A percentile compares a stretch with the other conserved stretches of the same genome.
Conservation (phyloP, 1,139 yeast genomes). For the Debaryomyces psychrophilus region DNA sequence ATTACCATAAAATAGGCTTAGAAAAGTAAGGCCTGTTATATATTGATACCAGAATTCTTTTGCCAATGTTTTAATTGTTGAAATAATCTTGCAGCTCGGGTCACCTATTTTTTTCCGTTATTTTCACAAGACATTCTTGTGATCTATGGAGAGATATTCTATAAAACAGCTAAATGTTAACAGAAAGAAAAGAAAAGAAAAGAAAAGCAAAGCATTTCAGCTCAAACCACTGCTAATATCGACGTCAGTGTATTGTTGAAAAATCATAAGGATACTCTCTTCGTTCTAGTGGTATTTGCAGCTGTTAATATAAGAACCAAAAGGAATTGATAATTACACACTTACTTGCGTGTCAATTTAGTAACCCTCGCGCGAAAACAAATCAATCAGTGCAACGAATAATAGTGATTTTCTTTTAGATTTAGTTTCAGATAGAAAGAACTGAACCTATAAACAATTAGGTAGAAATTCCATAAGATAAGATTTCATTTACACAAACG, state of each 20-base stretch:
- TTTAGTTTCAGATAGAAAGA: conserved; percentile 2
- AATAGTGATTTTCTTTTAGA: not conserved
- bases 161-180: not conserved
- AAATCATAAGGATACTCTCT: not conserved
- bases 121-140: not conserved
- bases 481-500: not conserved
- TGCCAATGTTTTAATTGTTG: not conserved
- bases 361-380: conserved; percentile 8
- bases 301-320: not conserved
- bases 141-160: not conserved
- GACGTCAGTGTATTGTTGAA: not conserved
- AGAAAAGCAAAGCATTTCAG: too few species aligned
- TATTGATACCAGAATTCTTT: not conserved
- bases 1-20: too few species aligned
- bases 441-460: not conserved
- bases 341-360: conserved; percentile 10
- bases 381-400: not conserved
- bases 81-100: not conserved
- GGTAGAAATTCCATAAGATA: not conserved
- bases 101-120: not conserved
- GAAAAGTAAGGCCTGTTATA: too few species aligned
- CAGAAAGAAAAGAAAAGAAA: too few species aligned
- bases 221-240: not conserved
- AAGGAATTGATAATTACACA: conserved; percentile 1
- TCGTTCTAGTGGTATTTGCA: not conserved